phyloP scores from a whole-genome alignment of 2,329 filamentous ascomycete species.

The Elsinoe australis region DNA sequence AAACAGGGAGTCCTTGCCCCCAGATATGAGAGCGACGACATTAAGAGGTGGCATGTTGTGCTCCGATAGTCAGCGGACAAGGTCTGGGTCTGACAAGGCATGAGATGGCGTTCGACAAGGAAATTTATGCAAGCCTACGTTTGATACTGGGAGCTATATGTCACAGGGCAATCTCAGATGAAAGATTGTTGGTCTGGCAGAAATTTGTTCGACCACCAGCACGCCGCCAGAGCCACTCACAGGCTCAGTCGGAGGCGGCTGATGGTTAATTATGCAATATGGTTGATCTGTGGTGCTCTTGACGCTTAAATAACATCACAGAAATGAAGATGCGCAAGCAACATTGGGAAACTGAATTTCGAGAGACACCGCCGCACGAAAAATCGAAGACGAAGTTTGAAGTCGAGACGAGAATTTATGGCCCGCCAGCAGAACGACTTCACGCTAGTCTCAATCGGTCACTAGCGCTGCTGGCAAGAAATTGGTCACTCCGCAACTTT shows the following conservation, averaged over 20 bases:
- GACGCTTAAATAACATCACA: constrained; percentile 29
- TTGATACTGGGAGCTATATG: neutral
- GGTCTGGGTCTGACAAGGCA: neutral
- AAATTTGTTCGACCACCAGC: constrained; percentile 29
- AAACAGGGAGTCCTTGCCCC: constrained; percentile 95
- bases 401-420: constrained; percentile 16
- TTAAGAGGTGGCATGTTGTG: constrained; percentile 41
- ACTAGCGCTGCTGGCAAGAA: neutral
- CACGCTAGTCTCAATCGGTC: neutral
- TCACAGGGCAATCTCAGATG: neutral
- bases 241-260: constrained; percentile 30
- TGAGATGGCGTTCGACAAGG: neutral
- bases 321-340: constrained; percentile 27
- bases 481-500: too few species aligned
- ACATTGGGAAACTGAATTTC: constrained; percentile 30
- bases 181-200: neutral
- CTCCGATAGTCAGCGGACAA: neutral
- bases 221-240: constrained; percentile 30
- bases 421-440: neutral
- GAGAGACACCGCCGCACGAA: constrained; percentile 32
- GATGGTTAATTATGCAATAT: constrained; percentile 30
- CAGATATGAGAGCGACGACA: constrained; percentile 88
- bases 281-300: constrained; percentile 30
- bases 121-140: neutral
- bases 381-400: constrained; percentile 23